Conservation (phyloP, 1,284 basidiomycete genomes). For the Malassezia restricta region DNA sequence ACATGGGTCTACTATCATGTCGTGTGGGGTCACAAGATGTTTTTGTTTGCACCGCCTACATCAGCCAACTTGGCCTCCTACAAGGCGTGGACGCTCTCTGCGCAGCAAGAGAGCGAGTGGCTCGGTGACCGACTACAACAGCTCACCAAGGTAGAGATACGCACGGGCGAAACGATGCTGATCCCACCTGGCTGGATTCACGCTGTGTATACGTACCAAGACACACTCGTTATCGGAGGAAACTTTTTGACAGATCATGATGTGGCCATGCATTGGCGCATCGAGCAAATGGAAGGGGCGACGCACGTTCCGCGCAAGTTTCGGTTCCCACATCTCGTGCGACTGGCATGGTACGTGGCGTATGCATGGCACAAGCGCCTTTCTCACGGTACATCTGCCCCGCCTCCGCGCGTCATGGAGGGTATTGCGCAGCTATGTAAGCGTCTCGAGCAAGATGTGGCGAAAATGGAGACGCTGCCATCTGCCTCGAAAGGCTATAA, state of each 20-base stretch:
- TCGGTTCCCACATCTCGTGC: slow-evolving; percentile 59
- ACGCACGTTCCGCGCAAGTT: slow-evolving; percentile 92
- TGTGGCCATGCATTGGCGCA: slow-evolving; percentile 54
- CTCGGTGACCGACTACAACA: slow-evolving; percentile 78
- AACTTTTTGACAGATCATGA: slow-evolving; percentile 53
- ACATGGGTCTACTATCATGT: slow-evolving; percentile 23
- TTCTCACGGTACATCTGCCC: neutral
- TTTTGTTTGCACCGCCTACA: slow-evolving; percentile 83
- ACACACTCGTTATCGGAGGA: slow-evolving; percentile 89
- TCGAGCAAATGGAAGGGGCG: slow-evolving; percentile 78
- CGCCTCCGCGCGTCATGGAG: neutral
- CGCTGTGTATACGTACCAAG: slow-evolving; percentile 79
- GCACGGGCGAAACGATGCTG: slow-evolving; percentile 75
- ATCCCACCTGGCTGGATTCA: slow-evolving; percentile 72
- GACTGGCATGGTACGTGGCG: slow-evolving; percentile 46
- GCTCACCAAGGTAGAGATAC: slow-evolving; percentile 69
- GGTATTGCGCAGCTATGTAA: slow-evolving; percentile 7
- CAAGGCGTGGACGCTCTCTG: slow-evolving; percentile 59
- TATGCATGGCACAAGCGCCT: slow-evolving; percentile 23
- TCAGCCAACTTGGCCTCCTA: slow-evolving; percentile 75
- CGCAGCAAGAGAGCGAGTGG: slow-evolving; percentile 76
- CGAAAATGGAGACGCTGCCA: neutral
- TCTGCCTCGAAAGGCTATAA: slow-evolving; percentile 1
- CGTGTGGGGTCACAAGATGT: slow-evolving; percentile 55
- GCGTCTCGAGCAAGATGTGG: slow-evolving; percentile 3